Percentiles rank a stretch among this genome's conserved stretches.
phyloP scores from a whole-genome alignment of 2,329 filamentous ascomycete species.

The Emmonsia crescens region DNA sequence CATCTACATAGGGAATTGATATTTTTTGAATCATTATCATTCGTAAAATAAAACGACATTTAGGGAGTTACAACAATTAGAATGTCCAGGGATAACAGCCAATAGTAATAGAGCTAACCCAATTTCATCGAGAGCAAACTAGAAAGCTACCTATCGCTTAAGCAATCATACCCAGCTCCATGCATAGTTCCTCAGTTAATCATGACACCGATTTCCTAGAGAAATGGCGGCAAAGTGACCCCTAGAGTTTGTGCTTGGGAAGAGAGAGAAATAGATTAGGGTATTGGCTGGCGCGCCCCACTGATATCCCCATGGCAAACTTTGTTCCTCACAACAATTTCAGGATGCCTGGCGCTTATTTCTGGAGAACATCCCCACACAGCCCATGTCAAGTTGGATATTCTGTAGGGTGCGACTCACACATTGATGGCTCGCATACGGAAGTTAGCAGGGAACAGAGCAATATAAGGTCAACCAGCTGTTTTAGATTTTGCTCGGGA shows the following conservation, averaged over 20 bases:
- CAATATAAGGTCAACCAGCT: not conserved
- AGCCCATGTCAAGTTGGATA: not conserved
- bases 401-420: not conserved
- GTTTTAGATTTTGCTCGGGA: not conserved
- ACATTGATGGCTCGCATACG: not conserved
- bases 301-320: not conserved
- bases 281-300: too few species aligned
- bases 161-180: not conserved
- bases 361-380: not conserved
- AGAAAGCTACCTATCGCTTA: not conserved
- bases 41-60: not conserved
- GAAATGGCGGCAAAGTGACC: not conserved
- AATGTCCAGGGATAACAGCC: not conserved
- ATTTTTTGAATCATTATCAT: not conserved
- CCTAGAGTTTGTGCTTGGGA: not conserved
- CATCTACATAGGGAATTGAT: too few species aligned
- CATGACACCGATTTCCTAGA: not conserved
- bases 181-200: not conserved
- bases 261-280: not conserved
- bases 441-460: not conserved
- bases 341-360: not conserved
- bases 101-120: too few species aligned
- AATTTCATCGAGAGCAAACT: not conserved
- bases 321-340: not conserved
- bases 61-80: not conserved